phyloP scores from a whole-genome alignment of 108 stramenopile species.

The Chaetoceros muelleri region DNA sequence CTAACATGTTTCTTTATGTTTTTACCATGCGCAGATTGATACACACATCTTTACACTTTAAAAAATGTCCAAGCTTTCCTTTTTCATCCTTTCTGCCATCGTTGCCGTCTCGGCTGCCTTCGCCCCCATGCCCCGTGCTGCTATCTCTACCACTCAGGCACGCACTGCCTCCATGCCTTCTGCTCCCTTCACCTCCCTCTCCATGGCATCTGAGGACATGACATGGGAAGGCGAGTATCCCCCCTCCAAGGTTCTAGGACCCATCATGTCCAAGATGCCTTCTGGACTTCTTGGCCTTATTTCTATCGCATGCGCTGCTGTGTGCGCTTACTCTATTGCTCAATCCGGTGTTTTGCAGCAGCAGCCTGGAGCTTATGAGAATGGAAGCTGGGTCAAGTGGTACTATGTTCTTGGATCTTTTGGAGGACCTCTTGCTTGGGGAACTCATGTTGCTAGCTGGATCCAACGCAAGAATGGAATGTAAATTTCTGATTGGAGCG shows the following conservation, averaged over 20 bases:
- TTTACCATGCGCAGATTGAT: too few relatives aligned
- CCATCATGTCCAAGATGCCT: constrained; percentile 91
- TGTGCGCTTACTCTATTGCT: constrained; percentile 53
- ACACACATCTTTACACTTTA: too few relatives aligned
- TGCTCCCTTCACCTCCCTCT: constrained; percentile 23
- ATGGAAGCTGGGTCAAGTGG: constrained; percentile 87
- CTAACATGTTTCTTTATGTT: too few relatives aligned
- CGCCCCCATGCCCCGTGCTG: constrained; percentile 37
- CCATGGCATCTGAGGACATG: constrained; percentile 75
- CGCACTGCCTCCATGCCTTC: constrained; percentile 33
- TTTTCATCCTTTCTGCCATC: constrained; percentile 62
- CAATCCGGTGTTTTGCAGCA: constrained; percentile 56
- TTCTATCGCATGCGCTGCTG: constrained; percentile 54
- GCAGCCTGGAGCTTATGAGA: constrained; percentile 75
- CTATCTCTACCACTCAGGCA: constrained; percentile 38
- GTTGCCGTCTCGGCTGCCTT: constrained; percentile 69
- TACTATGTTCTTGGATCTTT: constrained; percentile 77
- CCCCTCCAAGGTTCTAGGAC: constrained; percentile 90
- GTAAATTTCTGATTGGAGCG: too few relatives aligned
- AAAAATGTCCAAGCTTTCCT: constrained; percentile 42
- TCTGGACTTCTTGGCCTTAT: constrained; percentile 69
- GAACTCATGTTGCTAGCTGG: constrained; percentile 86
- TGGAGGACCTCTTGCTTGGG: constrained; percentile 86
- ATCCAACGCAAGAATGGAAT: constrained; percentile 91
- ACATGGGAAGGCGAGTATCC: constrained; percentile 89